phyloP scores from a whole-genome alignment of 139 green algal species.

The Eudorina sp. region DNA sequence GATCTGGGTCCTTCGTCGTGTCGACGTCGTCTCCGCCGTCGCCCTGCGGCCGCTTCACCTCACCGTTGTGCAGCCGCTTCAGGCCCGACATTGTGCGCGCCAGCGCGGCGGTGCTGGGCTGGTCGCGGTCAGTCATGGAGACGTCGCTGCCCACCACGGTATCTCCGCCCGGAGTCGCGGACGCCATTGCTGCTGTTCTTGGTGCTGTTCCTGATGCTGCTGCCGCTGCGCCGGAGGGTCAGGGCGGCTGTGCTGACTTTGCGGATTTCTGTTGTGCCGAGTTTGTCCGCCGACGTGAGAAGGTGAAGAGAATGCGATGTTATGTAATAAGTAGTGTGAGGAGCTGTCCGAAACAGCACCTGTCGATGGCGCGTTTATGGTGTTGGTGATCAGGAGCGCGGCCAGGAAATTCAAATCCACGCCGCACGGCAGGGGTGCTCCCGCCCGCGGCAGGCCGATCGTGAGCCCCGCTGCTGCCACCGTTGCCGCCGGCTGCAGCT shows the following conservation, averaged over 20 bases:
- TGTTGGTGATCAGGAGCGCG: background rate
- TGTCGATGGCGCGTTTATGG: background rate
- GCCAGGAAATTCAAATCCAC: background rate
- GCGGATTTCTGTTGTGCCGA: too few species aligned
- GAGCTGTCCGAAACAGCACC: background rate
- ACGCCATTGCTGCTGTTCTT: background rate
- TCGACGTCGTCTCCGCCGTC: background rate
- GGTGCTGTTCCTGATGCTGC: background rate
- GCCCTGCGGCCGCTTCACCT: background rate
- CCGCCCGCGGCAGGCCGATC: too few species aligned
- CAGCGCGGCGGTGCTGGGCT: background rate
- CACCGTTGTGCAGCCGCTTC: constrained; percentile 34
- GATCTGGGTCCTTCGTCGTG: background rate
- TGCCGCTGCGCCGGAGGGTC: background rate
- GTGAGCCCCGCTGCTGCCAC: background rate
- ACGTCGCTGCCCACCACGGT: constrained; percentile 5
- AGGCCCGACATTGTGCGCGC: constrained; percentile 15
- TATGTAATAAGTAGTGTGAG: background rate
- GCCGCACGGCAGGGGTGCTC: background rate
- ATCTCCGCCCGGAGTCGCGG: background rate
- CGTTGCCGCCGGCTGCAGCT: too few species aligned
- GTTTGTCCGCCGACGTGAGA: background rate
- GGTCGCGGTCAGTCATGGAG: constrained; percentile 16
- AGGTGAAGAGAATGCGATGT: background rate
- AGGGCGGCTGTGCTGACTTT: background rate